Evolutionary conservation across 2,329 filamentous ascomycete species (phyloP).

Genomic region (Beauveria pseudobassiana): DNA sequence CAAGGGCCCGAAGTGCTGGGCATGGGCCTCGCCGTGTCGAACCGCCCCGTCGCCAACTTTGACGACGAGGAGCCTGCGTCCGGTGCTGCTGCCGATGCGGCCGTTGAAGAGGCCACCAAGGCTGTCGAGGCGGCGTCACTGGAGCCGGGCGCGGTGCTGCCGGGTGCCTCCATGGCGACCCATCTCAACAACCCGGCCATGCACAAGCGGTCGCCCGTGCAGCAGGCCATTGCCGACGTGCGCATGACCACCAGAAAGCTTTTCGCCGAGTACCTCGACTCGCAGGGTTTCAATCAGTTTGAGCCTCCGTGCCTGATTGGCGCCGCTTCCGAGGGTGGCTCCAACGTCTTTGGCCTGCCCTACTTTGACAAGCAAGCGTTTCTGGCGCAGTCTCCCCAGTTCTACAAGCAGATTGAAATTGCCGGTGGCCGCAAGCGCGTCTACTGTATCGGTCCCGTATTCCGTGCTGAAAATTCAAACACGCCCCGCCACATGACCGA

Average conservation of each 20-base stretch:
- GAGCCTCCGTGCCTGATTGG: conserved; percentile 86
- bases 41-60: conserved; percentile 48
- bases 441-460: conserved; percentile 72
- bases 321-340: conserved; percentile 85
- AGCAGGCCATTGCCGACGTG: conserved; percentile 64
- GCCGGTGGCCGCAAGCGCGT: conserved; percentile 71
- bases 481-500: conserved; percentile 81
- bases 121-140: conserved; percentile 34
- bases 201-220: conserved; percentile 85
- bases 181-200: conserved; percentile 87
- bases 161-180: conserved; percentile 74
- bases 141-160: conserved; percentile 33
- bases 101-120: conserved; percentile 36
- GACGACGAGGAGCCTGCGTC: conserved; percentile 43
- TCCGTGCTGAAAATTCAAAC: conserved; percentile 80
- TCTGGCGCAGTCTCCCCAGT: conserved; percentile 73
- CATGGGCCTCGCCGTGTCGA: conserved; percentile 49
- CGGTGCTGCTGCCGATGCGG: conserved; percentile 18
- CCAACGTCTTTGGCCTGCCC: conserved; percentile 80
- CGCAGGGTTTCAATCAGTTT: conserved; percentile 70
- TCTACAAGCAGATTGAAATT: conserved; percentile 85
- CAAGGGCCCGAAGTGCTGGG: conserved; percentile 48
- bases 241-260: conserved; percentile 55
- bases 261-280: conserved; percentile 72
- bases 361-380: conserved; percentile 84